These are phyloP conservation scores for Agrocybe praecox DNA, from an alignment of 768 basidiomycete genomes.

Conservation along the genomic window DNA sequence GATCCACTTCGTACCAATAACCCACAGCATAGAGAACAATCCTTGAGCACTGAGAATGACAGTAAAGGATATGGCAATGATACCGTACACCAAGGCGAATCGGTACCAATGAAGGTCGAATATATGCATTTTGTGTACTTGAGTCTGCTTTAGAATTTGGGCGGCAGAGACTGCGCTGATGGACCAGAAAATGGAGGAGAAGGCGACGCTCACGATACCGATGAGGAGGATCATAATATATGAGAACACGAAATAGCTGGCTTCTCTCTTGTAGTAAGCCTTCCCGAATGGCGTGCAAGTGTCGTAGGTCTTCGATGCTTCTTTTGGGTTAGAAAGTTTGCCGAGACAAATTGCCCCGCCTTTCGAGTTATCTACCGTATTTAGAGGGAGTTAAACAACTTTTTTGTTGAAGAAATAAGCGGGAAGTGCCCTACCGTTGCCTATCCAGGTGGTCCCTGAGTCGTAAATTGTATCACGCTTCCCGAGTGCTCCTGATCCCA, in stretches of 20 bases:
- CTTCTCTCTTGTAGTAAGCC: conserved; percentile 42
- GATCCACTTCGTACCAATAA: conserved; percentile 44
- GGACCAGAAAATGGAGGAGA: conserved; percentile 45
- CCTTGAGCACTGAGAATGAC: conserved; percentile 39
- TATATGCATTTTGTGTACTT: conserved; percentile 32
- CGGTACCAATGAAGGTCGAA: conserved; percentile 40
- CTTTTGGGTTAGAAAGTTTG: conserved; percentile 16
- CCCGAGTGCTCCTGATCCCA: conserved; percentile 51
- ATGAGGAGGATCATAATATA: conserved; percentile 36
- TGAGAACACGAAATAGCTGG: conserved; percentile 42
- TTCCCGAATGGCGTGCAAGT: conserved; percentile 43
- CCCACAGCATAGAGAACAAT: conserved; percentile 38
- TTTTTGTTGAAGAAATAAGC: not conserved
- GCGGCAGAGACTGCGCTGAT: conserved; percentile 39
- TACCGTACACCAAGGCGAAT: conserved; percentile 39
- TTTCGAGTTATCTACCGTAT: conserved; percentile 29
- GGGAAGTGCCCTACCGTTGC: conserved; percentile 34
- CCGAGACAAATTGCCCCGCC: conserved; percentile 42
- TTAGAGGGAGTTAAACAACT: not conserved
- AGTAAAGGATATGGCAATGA: conserved; percentile 41
- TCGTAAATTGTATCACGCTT: conserved; percentile 40
- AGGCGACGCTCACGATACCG: conserved; percentile 36
- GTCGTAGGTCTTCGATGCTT: conserved; percentile 24
- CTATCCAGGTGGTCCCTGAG: conserved; percentile 50
- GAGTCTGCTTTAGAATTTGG: conserved; percentile 35